Base-by-base conservation (phyloP, 2,329 filamentous ascomycete species). In the Aspergillus versicolor region DNA sequence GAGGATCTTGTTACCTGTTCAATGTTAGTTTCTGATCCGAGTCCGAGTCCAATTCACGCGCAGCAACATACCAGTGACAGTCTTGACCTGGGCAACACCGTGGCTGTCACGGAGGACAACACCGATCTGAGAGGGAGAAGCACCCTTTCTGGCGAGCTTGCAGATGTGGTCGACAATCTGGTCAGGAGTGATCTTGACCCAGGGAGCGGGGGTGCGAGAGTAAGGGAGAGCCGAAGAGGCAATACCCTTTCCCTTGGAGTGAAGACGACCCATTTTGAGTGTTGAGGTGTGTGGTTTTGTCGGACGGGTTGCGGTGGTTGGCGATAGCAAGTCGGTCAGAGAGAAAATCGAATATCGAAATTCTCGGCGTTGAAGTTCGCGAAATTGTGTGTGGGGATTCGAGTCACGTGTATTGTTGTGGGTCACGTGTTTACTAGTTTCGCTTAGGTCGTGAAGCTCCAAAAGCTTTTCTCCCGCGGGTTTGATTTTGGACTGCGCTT, bases 171-270 rank as follows among this genome's bases (percentile, higher is more conserved):
- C 94, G 73, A 96, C 91, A 79, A 99, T 92, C 84, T 96, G 91
- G 75, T 97, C 92, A 77, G 94, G 92, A 72, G 92, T 96, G 83
- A 91, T 95, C 90, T 99, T 99, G 81, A 97, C 85, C 94, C 94
- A 99, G 70, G 92, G 86, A 63, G 94, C 93, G 66, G 92, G 79
- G 72, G 86, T 88, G 83, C 94, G 93, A 70, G 91, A 96, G 88
- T 97, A 99, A 77, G 95, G 94, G 81, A 97, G 83, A 75, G 94
- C 91, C 65, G 91, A 96, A 82, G 91, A 82, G 70, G 91, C 92
- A 83, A 99, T 99, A 82, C 94, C 95, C 91, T 97, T 97, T 84
- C 94, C 93, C 76, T 97, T 96, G 87, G 86, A 90, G 89, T 99
- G 95, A 89, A 97, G 88, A 86, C 93, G 88, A 88, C 92, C 69